These are phyloP conservation scores for Alternaria consortialis DNA, from an alignment of 2,329 filamentous ascomycete species.

Conservation along the genomic window DNA sequence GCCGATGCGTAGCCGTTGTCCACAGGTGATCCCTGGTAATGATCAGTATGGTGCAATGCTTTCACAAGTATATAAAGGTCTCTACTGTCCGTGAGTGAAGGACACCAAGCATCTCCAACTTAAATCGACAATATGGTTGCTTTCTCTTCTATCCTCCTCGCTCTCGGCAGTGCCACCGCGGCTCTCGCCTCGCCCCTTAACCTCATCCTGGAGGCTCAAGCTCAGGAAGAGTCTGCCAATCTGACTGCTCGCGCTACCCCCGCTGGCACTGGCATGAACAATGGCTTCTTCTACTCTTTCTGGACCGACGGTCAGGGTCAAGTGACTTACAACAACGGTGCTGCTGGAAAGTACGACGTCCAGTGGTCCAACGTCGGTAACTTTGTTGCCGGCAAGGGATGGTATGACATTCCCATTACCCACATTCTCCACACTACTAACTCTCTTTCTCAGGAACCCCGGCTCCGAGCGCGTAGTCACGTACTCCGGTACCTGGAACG, in stretches of 20 bases:
- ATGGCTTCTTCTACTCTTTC: conserved; percentile 57
- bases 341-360: conserved; percentile 55
- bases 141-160: conserved; percentile 40
- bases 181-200: conserved; percentile 41
- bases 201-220: conserved; percentile 29
- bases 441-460: conserved; percentile 49
- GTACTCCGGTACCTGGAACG: conserved; percentile 59
- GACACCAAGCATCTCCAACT: conserved; percentile 21
- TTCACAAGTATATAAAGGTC: conserved; percentile 31
- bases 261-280: conserved; percentile 38
- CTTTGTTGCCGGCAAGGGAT: conserved; percentile 67
- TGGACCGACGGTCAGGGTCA: conserved; percentile 63
- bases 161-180: conserved; percentile 37
- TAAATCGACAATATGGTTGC: conserved; percentile 35
- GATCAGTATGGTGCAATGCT: conserved; percentile 5
- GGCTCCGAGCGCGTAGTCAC: conserved; percentile 59
- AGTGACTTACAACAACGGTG: conserved; percentile 65
- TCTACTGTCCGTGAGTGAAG: background rate
- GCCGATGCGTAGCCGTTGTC: conserved; percentile 14
- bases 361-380: conserved; percentile 62
- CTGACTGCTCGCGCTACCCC: conserved; percentile 30
- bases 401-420: conserved; percentile 39
- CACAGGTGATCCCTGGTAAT: background rate
- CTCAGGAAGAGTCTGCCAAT: conserved; percentile 19
- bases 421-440: background rate